Evolutionary conservation across 805 yeast species (phyloP), one percentile per base, ranked within the genome.

Genomic region (Grigorovia transvaalensis): DNA sequence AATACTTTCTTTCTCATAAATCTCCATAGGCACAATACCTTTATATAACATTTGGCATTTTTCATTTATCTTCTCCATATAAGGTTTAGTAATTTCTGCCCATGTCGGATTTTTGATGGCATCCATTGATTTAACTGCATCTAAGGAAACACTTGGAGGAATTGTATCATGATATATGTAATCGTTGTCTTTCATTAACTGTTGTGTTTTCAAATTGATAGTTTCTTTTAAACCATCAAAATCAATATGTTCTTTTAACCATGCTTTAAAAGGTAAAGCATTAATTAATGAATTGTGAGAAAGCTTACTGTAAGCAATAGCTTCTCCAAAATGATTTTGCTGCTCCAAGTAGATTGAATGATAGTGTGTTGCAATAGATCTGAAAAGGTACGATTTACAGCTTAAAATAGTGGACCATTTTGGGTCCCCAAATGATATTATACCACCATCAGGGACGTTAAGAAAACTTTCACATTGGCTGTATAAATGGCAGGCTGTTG

Each of bases 1-100:
- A 56, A 82, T 73, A 55, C 96, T 87, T 50, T 88, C 79, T 59
- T 85, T 81, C 67, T 91, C 96, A 62, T 89, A 96, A 18, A 91
- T 88, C 38, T 82, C 79, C 62, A 89, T 73, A 1, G 98, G 98
- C 6, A 93, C 80, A 19, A 91, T 85, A 55, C 82, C 84, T 48
- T 77, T 84, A 66, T 88, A 88, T 46, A 91, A 73, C 54, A 82
- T 84, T 46, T 68, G 68, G 9, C 73, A 57, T n/a, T 62, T 56
- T 9, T 56, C 67, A 53, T 64, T 68, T 60, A 61, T 69, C 61
- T 54, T 66, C 52, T 52, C 70, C 75, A 68, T 71, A 66, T 50
- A 74, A 2, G 59, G 54, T 17, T 58, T 55, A 6, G 82, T 73
- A 0, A 82, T 72, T 59, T 83, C 81, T 1, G 82, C 81, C 52